These are phyloP conservation scores for Trichoderma sp. DNA, from an alignment of 2,329 filamentous ascomycete genomes.

Conservation along the genomic window DNA sequence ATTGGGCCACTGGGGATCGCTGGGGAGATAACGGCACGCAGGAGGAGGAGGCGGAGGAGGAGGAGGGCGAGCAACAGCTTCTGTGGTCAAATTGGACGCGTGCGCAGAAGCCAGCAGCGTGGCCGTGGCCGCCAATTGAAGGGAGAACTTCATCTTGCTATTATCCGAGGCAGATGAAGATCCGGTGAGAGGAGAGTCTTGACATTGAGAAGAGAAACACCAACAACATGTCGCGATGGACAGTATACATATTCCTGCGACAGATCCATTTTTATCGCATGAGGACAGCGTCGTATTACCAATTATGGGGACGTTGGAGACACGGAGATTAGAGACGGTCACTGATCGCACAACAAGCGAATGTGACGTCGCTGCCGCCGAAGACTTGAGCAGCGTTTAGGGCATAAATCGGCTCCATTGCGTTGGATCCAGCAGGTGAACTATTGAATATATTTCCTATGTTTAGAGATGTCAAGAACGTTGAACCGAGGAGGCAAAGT, in stretches of 20 bases:
- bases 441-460: neutral
- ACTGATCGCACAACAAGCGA: neutral
- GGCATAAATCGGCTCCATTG: neutral
- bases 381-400: neutral
- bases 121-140: neutral
- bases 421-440: neutral
- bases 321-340: slow-evolving; percentile 3
- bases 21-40: neutral
- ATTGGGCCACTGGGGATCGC: neutral
- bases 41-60: neutral
- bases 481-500: neutral
- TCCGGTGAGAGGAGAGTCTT: neutral
- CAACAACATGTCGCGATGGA: neutral
- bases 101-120: neutral
- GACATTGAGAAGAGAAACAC: neutral
- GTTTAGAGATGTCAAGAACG: neutral
- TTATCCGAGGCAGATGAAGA: neutral
- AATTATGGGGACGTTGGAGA: neutral
- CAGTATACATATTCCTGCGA: neutral
- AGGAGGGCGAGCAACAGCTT: neutral
- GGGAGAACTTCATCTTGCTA: neutral
- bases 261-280: neutral
- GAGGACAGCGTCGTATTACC: neutral
- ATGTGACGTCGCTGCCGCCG: neutral
- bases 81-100: neutral